phyloP scores from a whole-genome alignment of 2,329 filamentous ascomycete species.

The Helminthosporium solani region DNA sequence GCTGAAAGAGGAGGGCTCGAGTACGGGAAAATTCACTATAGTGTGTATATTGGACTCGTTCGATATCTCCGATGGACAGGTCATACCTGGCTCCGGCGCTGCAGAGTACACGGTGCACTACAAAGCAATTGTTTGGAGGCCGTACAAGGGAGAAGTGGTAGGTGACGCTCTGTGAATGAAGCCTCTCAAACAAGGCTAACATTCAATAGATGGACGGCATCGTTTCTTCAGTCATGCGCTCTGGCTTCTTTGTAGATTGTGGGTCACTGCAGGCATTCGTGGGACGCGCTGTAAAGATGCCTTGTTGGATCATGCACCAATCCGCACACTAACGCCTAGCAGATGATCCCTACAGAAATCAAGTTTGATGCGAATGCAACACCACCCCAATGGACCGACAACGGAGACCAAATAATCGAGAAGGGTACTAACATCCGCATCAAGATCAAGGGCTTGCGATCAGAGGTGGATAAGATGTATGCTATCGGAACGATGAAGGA shows the following conservation, averaged over 20 bases:
- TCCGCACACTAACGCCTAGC: constrained; percentile 18
- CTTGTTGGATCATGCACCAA: constrained; percentile 33
- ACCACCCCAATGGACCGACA: constrained; percentile 94
- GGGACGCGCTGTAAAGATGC: constrained; percentile 68
- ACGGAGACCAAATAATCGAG: constrained; percentile 90
- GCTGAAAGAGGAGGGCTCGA: constrained; percentile 91
- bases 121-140: constrained; percentile 94
- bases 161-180: constrained; percentile 38
- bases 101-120: constrained; percentile 95
- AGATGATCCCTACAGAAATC: constrained; percentile 90
- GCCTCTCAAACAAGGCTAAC: constrained; percentile 23
- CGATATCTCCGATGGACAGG: constrained; percentile 89
- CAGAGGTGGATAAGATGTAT: constrained; percentile 92
- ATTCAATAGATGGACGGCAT: constrained; percentile 80
- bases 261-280: constrained; percentile 79
- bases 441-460: constrained; percentile 90
- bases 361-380: constrained; percentile 95
- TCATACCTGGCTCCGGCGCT: constrained; percentile 85
- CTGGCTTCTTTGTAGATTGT: constrained; percentile 86
- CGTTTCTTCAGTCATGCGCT: constrained; percentile 85
- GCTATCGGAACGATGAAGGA: constrained; percentile 97
- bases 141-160: constrained; percentile 97
- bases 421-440: constrained; percentile 89
- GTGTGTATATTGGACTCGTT: constrained; percentile 97
- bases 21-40: constrained; percentile 94